Evolutionary conservation across 768 basidiomycete species (phyloP).

Genomic region (Lentinula sp.): DNA sequence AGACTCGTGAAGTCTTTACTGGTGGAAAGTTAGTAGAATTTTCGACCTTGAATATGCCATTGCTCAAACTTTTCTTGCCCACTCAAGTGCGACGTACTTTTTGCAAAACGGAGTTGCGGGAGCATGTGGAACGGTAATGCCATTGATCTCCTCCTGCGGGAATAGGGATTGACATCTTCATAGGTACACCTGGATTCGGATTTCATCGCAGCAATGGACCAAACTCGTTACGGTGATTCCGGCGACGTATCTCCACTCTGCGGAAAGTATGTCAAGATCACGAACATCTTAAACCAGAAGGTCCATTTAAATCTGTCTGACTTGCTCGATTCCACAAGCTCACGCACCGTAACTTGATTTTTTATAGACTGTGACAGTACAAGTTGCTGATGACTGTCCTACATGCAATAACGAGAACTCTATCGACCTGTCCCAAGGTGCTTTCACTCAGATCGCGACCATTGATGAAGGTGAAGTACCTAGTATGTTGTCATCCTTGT

Average conservation of each 20-base stretch:
- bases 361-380: conserved; percentile 20
- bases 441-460: conserved; percentile 39
- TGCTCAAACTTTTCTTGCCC: not conserved
- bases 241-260: not conserved
- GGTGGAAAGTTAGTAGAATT: not conserved
- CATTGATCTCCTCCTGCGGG: too few relatives aligned
- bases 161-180: not conserved
- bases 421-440: conserved; percentile 46
- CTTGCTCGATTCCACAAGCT: not conserved
- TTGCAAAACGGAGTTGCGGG: not conserved
- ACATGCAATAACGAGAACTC: conserved; percentile 40
- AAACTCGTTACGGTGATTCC: not conserved
- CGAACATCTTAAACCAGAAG: conserved; percentile 1
- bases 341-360: not conserved
- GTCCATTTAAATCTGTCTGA: not conserved
- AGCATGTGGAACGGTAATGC: not conserved
- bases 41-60: not conserved
- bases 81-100: not conserved
- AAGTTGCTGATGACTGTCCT: conserved; percentile 55
- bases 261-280: conserved; percentile 2
- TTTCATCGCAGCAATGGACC: not conserved
- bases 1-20: not conserved
- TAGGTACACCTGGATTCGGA: not conserved
- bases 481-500: conserved; percentile 18
- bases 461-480: conserved; percentile 33